These are phyloP conservation scores for Glonium stellatum DNA, from an alignment of 495 filamentous ascomycete genomes.

Conservation along the genomic window DNA sequence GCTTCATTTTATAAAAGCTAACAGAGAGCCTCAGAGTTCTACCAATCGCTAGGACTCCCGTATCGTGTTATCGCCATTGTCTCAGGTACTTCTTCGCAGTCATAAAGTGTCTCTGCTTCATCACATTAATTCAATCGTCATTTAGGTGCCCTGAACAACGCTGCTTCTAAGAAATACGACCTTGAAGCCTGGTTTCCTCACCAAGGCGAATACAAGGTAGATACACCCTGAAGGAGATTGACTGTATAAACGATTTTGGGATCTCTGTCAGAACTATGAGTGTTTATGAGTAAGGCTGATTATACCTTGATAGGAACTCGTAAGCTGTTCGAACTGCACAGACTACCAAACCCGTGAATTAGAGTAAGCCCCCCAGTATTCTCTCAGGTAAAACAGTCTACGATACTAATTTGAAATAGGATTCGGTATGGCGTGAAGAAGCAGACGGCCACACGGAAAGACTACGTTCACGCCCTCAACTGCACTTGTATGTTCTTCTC, in stretches of 20 bases:
- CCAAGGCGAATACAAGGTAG: conserved; percentile 87
- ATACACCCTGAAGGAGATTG: background rate
- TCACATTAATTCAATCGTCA: background rate
- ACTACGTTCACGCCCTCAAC: conserved; percentile 91
- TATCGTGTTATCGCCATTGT: conserved; percentile 91
- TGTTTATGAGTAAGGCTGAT: too few species aligned
- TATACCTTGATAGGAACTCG: conserved; percentile 48
- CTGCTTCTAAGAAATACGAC: conserved; percentile 90
- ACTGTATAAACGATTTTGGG: too few species aligned
- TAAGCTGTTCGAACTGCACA: conserved; percentile 92
- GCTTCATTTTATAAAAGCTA: background rate
- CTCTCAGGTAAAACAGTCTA: background rate
- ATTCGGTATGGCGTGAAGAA: conserved; percentile 66
- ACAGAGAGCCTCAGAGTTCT: conserved; percentile 55
- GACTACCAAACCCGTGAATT: conserved; percentile 89
- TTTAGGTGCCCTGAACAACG: conserved; percentile 72
- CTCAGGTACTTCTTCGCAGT: conserved; percentile 48
- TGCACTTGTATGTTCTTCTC: conserved; percentile 35
- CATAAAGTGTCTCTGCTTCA: background rate
- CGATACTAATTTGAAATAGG: background rate
- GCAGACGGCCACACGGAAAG: conserved; percentile 73
- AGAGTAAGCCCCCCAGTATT: conserved; percentile 36
- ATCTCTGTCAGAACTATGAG: too few species aligned
- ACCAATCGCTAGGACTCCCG: conserved; percentile 78
- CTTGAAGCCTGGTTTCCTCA: conserved; percentile 95